phyloP scores from a whole-genome alignment of 2,329 filamentous ascomycete genomes.

The Trichoderma sp. region DNA sequence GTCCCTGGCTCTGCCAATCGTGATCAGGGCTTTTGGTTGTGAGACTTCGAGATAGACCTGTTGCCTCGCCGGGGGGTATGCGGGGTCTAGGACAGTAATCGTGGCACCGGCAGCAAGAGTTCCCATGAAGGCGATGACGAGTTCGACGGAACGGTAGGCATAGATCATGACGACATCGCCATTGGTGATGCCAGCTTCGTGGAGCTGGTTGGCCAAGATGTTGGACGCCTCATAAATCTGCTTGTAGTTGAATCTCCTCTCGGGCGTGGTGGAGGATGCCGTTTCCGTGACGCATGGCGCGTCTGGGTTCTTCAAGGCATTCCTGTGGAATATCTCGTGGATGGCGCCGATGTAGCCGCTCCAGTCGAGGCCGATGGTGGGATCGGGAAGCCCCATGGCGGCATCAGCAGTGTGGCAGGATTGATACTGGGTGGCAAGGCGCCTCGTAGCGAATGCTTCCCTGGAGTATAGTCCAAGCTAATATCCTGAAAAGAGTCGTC shows the following conservation, averaged over 20 bases:
- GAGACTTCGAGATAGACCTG: constrained; percentile 73
- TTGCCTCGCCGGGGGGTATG: constrained; percentile 37
- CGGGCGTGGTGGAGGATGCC: constrained; percentile 45
- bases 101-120: constrained; percentile 62
- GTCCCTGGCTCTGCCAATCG: constrained; percentile 67
- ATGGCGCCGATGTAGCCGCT: constrained; percentile 61
- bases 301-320: constrained; percentile 69
- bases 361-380: constrained; percentile 68
- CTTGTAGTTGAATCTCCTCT: constrained; percentile 75
- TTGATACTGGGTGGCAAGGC: neutral
- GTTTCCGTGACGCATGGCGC: constrained; percentile 54
- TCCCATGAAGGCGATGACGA: constrained; percentile 75
- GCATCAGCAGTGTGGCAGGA: neutral
- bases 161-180: constrained; percentile 95
- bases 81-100: constrained; percentile 71
- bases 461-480: neutral
- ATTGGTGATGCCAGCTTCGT: constrained; percentile 68
- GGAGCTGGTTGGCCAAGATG: constrained; percentile 75
- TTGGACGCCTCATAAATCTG: constrained; percentile 88
- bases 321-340: constrained; percentile 67
- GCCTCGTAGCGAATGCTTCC: neutral
- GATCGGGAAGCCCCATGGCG: constrained; percentile 56
- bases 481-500: neutral
- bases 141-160: constrained; percentile 72
- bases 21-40: constrained; percentile 47